phyloP scores from a whole-genome alignment of 2,329 filamentous ascomycete species.

The Neonectria magnoliae region DNA sequence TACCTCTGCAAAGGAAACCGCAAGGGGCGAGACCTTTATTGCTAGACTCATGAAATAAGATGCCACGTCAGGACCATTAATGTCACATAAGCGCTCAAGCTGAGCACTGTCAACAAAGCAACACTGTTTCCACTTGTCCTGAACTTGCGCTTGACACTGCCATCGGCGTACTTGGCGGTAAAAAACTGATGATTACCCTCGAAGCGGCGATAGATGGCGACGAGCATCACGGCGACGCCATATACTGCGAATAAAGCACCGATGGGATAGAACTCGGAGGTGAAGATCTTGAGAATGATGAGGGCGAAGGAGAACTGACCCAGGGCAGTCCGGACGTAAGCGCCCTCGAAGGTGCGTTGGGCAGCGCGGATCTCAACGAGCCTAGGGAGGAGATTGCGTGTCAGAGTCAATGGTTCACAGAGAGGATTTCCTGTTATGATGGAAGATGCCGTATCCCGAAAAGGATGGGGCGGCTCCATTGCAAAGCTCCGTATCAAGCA shows the following conservation, averaged over 20 bases:
- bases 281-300: slow-evolving; percentile 92
- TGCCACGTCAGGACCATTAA: slow-evolving; percentile 66
- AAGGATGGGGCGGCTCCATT: slow-evolving; percentile 1
- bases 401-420: not conserved
- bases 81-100: slow-evolving; percentile 66
- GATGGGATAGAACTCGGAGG: slow-evolving; percentile 93
- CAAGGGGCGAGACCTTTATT: not conserved
- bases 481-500: slow-evolving; percentile 1
- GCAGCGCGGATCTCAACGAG: slow-evolving; percentile 95
- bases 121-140: slow-evolving; percentile 73
- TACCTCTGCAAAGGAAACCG: not conserved
- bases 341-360: slow-evolving; percentile 96
- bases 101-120: slow-evolving; percentile 64
- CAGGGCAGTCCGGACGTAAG: slow-evolving; percentile 93
- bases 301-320: slow-evolving; percentile 96
- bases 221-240: slow-evolving; percentile 83
- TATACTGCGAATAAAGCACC: slow-evolving; percentile 96
- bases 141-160: slow-evolving; percentile 61
- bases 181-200: slow-evolving; percentile 97
- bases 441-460: not conserved
- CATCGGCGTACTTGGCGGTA: slow-evolving; percentile 52
- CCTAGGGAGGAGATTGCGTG: slow-evolving; percentile 46
- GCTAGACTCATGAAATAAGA: slow-evolving; percentile 44
- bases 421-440: not conserved
- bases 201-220: slow-evolving; percentile 85